phyloP scores from a whole-genome alignment of 257 asterid genomes.

The Mitragyna speciosa region DNA sequence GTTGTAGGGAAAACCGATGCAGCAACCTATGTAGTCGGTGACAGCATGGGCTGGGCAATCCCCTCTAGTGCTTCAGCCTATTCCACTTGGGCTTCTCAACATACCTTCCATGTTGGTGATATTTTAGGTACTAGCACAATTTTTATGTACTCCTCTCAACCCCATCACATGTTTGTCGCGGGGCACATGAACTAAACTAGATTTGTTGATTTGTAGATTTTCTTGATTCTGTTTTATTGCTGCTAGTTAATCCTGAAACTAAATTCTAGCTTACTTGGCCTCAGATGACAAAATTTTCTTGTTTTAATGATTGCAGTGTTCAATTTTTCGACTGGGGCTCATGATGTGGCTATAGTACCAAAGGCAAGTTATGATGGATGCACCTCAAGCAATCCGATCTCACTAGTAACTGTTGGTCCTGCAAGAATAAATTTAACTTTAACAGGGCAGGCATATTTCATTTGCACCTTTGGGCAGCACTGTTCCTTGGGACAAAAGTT shows the following conservation, averaged over 20 bases:
- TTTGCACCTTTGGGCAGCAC: slow-evolving; percentile 58
- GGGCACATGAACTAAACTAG: background rate
- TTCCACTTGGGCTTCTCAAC: slow-evolving; percentile 50
- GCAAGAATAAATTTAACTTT: slow-evolving; percentile 42
- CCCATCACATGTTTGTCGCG: background rate
- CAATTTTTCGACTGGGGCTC: slow-evolving; percentile 48
- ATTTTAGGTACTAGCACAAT: slow-evolving; percentile 33
- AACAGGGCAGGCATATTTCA: slow-evolving; percentile 44
- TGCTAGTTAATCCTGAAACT: background rate
- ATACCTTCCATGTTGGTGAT: slow-evolving; percentile 43
- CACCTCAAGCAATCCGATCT: slow-evolving; percentile 35
- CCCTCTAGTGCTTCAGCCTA: slow-evolving; percentile 35
- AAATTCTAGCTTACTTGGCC: background rate
- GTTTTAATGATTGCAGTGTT: slow-evolving; percentile 43
- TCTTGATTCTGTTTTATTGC: background rate
- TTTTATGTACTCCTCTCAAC: background rate
- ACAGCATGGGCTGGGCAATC: slow-evolving; percentile 46
- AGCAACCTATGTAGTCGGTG: slow-evolving; percentile 55
- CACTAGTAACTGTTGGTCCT: slow-evolving; percentile 41
- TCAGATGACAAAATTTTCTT: background rate
- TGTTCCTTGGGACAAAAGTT: slow-evolving; percentile 55
- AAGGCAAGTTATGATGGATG: slow-evolving; percentile 40
- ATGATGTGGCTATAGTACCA: slow-evolving; percentile 48
- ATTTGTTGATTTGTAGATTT: background rate
- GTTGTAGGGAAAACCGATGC: slow-evolving; percentile 38